phyloP scores from a whole-genome alignment of 2,329 filamentous ascomycete species.

The Myriosclerotinia duriaeana region DNA sequence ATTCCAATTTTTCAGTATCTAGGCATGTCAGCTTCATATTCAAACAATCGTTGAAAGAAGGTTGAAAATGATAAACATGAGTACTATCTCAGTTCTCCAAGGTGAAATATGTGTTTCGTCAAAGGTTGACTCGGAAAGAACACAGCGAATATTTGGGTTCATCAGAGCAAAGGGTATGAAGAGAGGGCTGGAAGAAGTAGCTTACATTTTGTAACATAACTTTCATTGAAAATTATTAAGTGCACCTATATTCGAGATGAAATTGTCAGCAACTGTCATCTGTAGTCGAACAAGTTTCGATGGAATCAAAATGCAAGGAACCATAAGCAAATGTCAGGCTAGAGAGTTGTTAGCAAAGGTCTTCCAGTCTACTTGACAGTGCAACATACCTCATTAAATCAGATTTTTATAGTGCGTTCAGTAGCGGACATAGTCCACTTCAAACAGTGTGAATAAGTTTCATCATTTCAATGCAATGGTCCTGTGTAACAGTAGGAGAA shows the following conservation, averaged over 20 bases:
- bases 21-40: not conserved
- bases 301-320: conserved; percentile 28
- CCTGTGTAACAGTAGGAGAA: conserved; percentile 22
- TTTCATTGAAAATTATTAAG: conserved; percentile 24
- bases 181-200: not conserved
- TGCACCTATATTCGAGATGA: conserved; percentile 16
- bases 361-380: not conserved
- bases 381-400: conserved; percentile 47
- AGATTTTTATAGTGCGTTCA: conserved; percentile 46
- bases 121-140: conserved; percentile 41
- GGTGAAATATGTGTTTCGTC: conserved; percentile 43
- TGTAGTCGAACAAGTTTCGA: not conserved
- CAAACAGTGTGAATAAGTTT: conserved; percentile 48
- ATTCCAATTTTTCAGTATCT: not conserved
- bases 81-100: conserved; percentile 43
- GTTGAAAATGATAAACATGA: conserved; percentile 14
- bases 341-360: conserved; percentile 1
- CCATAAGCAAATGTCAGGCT: conserved; percentile 41
- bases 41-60: not conserved
- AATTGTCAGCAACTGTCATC: conserved; percentile 31
- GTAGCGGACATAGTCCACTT: conserved; percentile 40
- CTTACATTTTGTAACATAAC: conserved; percentile 16
- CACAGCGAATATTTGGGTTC: conserved; percentile 42
- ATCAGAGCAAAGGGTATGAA: conserved; percentile 37
- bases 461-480: conserved; percentile 43